Evolutionary conservation across 495 filamentous ascomycete species (phyloP), one percentile per base, ranked within the genome.

Genomic region (Neurospora intermedia): DNA sequence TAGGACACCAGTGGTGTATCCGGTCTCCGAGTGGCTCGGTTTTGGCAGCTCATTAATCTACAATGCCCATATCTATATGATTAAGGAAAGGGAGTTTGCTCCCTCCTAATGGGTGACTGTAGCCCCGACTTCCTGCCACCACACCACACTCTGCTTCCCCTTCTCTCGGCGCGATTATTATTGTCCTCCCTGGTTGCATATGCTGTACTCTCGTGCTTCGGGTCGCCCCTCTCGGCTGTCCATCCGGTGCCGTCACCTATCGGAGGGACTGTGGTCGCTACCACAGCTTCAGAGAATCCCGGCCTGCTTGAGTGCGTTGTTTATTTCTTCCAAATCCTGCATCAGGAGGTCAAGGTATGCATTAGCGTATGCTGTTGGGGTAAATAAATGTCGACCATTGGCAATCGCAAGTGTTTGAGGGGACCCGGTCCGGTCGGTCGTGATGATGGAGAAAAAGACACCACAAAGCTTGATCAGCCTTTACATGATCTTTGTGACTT

Each of bases 401-500:
- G 70, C 35, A 73, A 62, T 62, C 42, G 43, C 72, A 54, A 54
- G 73, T 62, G 59, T 54, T 59, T 69, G 46, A 75, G 46, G 59
- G 39, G 40, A 15, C 59, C 45, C 27, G 54, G 54, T 62, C 54
- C 71, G 75, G 48, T 71, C 69, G 71, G 41, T 46, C 13, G 31
- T 62, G 27, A 62, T 31, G 31, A 62, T 62, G 72, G 42, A 69
- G 73, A 41, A 69, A 71, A 74, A 72, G 69, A 74, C 27, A 70
- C 71, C 69, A 69, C 59, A 80, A 76, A 76, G 78, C 75, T 74
- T 73, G 72, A 77, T 74, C 74, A 62, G 77, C 75, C 76, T 82
- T 88, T 92, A 96, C 92, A 94, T 94, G 84, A 98, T 93, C 87
- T 94, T 97, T 75, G 93, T 96, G 82, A 98, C 89, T 81, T 97